Base-by-base conservation (phyloP, 2,329 filamentous ascomycete genomes). In the Didymosphaeria variabile region DNA sequence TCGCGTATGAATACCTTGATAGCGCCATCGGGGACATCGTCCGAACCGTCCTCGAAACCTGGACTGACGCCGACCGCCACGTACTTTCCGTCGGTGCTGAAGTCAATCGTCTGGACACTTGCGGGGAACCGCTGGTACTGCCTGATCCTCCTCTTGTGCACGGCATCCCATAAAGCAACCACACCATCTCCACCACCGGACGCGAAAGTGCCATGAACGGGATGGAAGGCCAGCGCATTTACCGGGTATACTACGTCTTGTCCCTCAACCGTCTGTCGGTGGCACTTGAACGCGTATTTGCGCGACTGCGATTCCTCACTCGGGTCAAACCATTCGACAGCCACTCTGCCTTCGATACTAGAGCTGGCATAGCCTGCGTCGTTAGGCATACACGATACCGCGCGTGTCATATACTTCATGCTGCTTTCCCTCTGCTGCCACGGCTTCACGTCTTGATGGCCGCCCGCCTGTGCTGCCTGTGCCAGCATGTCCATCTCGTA, bases 261-360 rank as follows among this genome's bases (percentile, higher is more conserved):
- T 53, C 88, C 88, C 44, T 89, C 85, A 1, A 87, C 80, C 1
- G 88, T 85, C 77, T 97, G 92, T 5, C 95, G 88, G 80, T 99
- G 95, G 80, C 95, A 99, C 80, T 99, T 99, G 87, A 99, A 99
- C 15, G 95, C 95, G 78, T 98, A 99, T 79, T 97, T 98, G 67
- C 94, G 88, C 42, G 91, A 90, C 81, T 98, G 94, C 4, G 91
- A 94, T 77, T 94, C 91, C 45, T 88, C 84, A 5, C 89, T 92
- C 17, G 95, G 92, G 75, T 98, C 95, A 77, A 99, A 98, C 92
- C 94, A 98, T 79, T 99, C 95, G 0, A 99, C 95, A 0, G 94
- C 94, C 1, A 99, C 93, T 70, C 95, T 89, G 5, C 95, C 95
- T 77, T 99, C 95, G 72, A 99, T 99, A 72, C 90, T 94, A 60